Base-by-base conservation (phyloP, 23 red algal genomes). In the Agarophyton chilense region DNA sequence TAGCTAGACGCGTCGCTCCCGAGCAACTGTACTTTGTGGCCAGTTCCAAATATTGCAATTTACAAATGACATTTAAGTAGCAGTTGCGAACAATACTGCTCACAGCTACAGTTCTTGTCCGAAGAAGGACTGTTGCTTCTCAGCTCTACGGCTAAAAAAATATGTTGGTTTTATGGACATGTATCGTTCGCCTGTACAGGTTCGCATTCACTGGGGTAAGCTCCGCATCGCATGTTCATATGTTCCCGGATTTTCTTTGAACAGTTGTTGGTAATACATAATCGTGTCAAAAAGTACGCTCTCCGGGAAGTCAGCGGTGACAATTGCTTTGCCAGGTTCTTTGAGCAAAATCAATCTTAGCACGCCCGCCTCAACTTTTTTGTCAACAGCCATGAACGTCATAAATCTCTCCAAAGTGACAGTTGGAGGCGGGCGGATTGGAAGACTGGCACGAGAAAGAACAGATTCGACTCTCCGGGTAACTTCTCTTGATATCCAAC, bases 331-430 rank as follows among this genome's bases (percentile, higher is more conserved):
- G 13, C 96, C 96, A 29, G 91, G 62, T 38, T 74, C 73, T 43
- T 93, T 71, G 40, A 98, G 74, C 45, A 98, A 76, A 42, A 98
- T 82, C 60, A 98, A 84, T 34, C 87, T 82, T 26, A 98, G 25
- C 18, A 89, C 83, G 19, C 96, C 96, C 14, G 80, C 74, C 73
- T 95, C 92, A 38, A 94, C 91, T 34, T 98, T 98, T 44, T 98
- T 98, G 50, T 98, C 96, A 41, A 92, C 81, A 24, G 96, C 83
- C 92, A 98, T 98, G 73, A 90, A 98, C 21, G 92, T 92, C 81
- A 98, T 94, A 77, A 98, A 98, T 46, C 56, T 82, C 58, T 98
- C 96, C 39, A 98, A 72, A n/a, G 92, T 90, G 57, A 98, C 91
- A 56, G 33, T 75, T 19, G 96, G 96, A 45, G 96, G 96, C 5